Evolutionary conservation across 2,329 filamentous ascomycete genomes (phyloP).

Genomic region (Apiospora saccharicola): DNA sequence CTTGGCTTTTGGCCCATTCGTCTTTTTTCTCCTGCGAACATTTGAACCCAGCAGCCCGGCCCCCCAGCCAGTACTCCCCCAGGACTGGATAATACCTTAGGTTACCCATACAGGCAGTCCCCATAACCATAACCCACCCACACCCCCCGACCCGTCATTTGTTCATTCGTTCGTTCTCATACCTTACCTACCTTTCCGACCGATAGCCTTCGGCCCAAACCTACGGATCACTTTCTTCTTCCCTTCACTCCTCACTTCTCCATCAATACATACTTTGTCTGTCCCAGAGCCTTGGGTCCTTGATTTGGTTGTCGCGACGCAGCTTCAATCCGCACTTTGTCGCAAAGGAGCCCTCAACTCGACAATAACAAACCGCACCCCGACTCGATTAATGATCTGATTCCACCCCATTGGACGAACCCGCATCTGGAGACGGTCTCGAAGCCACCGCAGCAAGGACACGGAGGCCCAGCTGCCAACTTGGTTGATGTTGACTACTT

Average conservation of each 20-base stretch:
- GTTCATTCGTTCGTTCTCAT: slow-evolving; percentile 20
- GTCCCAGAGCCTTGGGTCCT: slow-evolving; percentile 17
- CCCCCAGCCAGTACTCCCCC: neutral
- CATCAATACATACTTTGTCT: slow-evolving; percentile 17
- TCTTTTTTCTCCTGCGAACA: slow-evolving; percentile 12
- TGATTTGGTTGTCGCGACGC: neutral
- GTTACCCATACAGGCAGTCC: slow-evolving; percentile 14
- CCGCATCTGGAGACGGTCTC: neutral
- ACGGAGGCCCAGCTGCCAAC: slow-evolving; percentile 9
- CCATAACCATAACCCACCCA: slow-evolving; percentile 20
- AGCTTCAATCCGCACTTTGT: neutral
- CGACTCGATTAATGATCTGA: slow-evolving; percentile 4
- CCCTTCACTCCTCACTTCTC: slow-evolving; percentile 12
- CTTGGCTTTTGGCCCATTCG: slow-evolving; percentile 16
- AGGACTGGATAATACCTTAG: slow-evolving; percentile 6
- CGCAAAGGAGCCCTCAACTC: neutral
- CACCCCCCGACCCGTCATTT: slow-evolving; percentile 20
- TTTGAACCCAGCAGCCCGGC: slow-evolving; percentile 14
- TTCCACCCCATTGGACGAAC: slow-evolving; percentile 15
- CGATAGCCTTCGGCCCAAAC: slow-evolving; percentile 20
- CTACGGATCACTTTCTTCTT: slow-evolving; percentile 19
- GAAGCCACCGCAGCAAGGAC: slow-evolving; percentile 1
- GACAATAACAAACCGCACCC: neutral
- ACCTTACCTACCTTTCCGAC: slow-evolving; percentile 14
- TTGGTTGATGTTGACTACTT: slow-evolving; percentile 16